phyloP scores from a whole-genome alignment of 177 flowering plant genomes.

The Vitis hybrid region DNA sequence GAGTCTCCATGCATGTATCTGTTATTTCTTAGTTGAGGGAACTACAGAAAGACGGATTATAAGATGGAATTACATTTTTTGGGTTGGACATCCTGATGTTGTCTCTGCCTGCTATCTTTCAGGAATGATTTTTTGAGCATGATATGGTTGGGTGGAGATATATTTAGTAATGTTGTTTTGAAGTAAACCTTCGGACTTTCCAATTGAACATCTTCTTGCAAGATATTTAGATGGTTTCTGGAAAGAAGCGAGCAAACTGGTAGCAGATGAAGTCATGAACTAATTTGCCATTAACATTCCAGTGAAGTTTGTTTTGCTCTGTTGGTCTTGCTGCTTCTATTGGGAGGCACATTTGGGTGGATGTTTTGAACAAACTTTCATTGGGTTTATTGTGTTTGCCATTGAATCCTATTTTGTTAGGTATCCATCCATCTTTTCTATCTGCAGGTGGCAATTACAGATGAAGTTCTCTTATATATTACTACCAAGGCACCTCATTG shows the following conservation, averaged over 20 bases:
- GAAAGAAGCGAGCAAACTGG: conserved; percentile 3
- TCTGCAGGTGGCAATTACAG: conserved; percentile 9
- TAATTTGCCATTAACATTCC: not conserved
- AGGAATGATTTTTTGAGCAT: not conserved
- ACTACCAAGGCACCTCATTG: not conserved
- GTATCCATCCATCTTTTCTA: not conserved
- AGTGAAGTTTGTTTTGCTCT: not conserved
- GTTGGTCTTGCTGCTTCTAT: not conserved
- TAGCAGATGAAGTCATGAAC: not conserved
- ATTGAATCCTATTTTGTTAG: conserved; percentile 5
- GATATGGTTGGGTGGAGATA: not conserved
- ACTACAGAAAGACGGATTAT: not conserved
- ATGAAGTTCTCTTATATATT: conserved; percentile 4
- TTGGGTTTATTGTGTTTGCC: conserved; percentile 2
- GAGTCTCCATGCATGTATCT: not conserved
- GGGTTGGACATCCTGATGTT: not conserved
- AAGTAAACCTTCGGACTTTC: not conserved
- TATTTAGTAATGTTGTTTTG: not conserved
- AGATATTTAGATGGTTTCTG: conserved; percentile 1
- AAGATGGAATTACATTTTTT: not conserved
- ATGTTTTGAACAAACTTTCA: conserved; percentile 8
- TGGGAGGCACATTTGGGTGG: not conserved
- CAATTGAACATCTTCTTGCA: not conserved
- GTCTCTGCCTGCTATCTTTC: not conserved
- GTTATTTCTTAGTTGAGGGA: not conserved